These are phyloP conservation scores for Porphyrellus sp. DNA, from an alignment of 1,284 basidiomycete genomes.

Conservation along the genomic window DNA sequence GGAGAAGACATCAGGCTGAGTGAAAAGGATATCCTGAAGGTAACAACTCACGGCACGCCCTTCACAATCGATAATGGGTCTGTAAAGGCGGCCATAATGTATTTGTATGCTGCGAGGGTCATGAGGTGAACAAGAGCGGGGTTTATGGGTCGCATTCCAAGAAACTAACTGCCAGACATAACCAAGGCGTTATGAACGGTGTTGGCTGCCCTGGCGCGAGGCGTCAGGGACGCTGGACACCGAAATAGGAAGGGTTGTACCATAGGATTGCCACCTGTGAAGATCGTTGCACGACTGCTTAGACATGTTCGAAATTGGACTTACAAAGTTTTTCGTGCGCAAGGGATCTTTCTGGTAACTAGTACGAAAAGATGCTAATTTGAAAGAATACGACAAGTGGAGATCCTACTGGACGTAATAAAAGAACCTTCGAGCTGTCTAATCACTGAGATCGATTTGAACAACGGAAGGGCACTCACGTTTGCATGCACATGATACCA, in stretches of 20 bases:
- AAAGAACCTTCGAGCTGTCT: neutral
- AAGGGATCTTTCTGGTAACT: neutral
- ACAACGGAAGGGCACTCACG: slow-evolving; percentile 9
- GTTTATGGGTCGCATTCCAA: neutral
- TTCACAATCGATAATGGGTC: neutral
- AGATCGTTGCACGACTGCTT: neutral
- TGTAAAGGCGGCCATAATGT: slow-evolving; percentile 6
- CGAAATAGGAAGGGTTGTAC: neutral
- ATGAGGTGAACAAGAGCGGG: neutral
- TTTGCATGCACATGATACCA: slow-evolving; percentile 16
- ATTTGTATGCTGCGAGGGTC: slow-evolving; percentile 4
- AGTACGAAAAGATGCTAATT: neutral
- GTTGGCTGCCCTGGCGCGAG: neutral
- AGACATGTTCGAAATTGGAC: neutral
- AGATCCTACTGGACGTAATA: neutral
- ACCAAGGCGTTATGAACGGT: slow-evolving; percentile 6
- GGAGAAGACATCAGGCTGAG: neutral
- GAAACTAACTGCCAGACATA: slow-evolving; percentile 8
- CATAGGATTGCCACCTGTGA: slow-evolving; percentile 13
- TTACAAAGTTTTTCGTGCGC: slow-evolving; percentile 13
- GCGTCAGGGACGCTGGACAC: neutral
- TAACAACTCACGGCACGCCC: slow-evolving; percentile 4
- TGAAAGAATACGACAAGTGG: neutral
- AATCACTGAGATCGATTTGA: neutral
- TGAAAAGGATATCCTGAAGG: neutral